Percentiles rank a stretch among this genome's conserved stretches.
phyloP scores from a whole-genome alignment of 1,284 basidiomycete genomes.

The Cutaneotrichosporon spelunceum region DNA sequence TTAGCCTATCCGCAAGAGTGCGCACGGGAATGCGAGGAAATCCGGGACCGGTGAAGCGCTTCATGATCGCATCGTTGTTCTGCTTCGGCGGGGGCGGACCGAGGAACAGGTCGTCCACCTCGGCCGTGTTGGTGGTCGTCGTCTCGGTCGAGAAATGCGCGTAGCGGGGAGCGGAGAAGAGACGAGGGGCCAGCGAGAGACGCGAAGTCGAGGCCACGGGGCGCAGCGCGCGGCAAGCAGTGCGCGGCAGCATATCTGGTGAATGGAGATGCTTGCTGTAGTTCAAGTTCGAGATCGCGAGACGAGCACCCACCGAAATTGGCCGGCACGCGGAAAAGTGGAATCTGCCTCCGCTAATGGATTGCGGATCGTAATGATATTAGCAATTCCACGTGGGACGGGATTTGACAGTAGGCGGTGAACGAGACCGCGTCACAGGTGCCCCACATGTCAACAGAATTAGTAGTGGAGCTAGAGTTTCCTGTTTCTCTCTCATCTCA shows the following conservation, averaged over 20 bases:
- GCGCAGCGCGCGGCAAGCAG: conserved; percentile 24
- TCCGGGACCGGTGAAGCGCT: conserved; percentile 45
- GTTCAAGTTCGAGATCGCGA: neutral
- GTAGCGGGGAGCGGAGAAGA: conserved; percentile 19
- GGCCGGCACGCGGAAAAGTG: conserved; percentile 15
- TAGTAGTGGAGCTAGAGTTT: neutral
- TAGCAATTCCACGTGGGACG: neutral
- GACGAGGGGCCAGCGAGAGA: conserved; percentile 2
- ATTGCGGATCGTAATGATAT: neutral
- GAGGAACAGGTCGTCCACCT: conserved; percentile 24
- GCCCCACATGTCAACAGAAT: neutral
- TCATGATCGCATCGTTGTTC: conserved; percentile 32
- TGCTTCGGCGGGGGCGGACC: conserved; percentile 26
- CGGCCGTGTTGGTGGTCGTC: neutral
- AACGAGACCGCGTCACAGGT: neutral
- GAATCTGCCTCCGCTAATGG: conserved; percentile 3
- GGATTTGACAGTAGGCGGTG: too few relatives aligned
- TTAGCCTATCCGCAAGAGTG: conserved; percentile 5
- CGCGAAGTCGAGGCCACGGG: conserved; percentile 30
- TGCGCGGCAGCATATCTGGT: conserved; percentile 29
- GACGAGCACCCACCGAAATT: conserved; percentile 17
- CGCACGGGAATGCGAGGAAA: conserved; percentile 48
- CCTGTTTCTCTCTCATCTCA: conserved; percentile 36
- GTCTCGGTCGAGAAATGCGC: conserved; percentile 30
- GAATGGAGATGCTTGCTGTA: neutral